Conservation (phyloP, 352 stramenopile genomes). For the Phytophthora parvispora region DNA sequence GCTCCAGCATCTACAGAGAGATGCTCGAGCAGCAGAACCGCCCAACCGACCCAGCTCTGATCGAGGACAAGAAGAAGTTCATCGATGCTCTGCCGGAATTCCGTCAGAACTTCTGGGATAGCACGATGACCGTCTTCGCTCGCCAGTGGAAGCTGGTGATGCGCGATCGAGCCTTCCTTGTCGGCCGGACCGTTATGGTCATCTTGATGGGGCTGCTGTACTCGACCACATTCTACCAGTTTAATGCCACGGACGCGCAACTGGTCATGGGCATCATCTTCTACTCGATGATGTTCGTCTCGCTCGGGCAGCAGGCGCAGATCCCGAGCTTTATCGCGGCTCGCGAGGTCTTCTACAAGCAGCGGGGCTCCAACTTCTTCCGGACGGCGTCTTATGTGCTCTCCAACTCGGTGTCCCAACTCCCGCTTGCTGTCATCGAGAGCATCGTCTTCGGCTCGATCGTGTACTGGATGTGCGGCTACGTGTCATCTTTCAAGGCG, state of each 20-base stretch:
- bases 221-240: slow-evolving; percentile 36
- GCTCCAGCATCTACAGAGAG: slow-evolving; percentile 17
- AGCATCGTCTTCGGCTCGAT: slow-evolving; percentile 73
- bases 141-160: too few species aligned
- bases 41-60: not conserved
- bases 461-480: slow-evolving; percentile 78
- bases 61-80: slow-evolving; percentile 19
- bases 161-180: too few species aligned
- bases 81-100: slow-evolving; percentile 29
- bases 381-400: slow-evolving; percentile 15
- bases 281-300: slow-evolving; percentile 68
- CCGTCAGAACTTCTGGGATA: slow-evolving; percentile 21
- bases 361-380: slow-evolving; percentile 23
- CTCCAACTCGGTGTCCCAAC: not conserved
- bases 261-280: slow-evolving; percentile 70
- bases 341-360: slow-evolving; percentile 48
- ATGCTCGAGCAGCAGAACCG: too few species aligned
- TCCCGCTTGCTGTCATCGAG: not conserved
- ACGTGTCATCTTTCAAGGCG: slow-evolving; percentile 17
- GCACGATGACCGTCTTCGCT: slow-evolving; percentile 18
- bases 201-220: slow-evolving; percentile 38
- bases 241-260: slow-evolving; percentile 26
- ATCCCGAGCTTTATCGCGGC: slow-evolving; percentile 61
- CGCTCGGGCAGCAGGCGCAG: slow-evolving; percentile 60
- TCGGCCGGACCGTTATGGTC: slow-evolving; percentile 31